Evolutionary conservation across 2,329 filamentous ascomycete species (phyloP).

Genomic region (Epichloe hybrida): DNA sequence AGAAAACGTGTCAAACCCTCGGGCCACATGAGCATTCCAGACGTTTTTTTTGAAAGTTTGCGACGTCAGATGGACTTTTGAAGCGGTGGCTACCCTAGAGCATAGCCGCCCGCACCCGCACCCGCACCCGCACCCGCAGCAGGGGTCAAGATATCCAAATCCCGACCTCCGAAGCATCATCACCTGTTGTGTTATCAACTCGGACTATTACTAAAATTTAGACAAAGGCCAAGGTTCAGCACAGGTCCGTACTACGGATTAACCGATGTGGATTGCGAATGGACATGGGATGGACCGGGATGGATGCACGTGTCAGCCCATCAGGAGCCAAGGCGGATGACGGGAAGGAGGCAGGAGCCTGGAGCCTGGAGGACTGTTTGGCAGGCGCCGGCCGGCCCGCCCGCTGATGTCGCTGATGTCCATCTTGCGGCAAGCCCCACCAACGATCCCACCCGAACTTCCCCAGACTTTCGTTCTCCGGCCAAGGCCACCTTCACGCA

Average conservation of each 20-base stretch:
- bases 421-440: too few species aligned
- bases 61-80: too few species aligned
- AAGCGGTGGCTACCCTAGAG: neutral
- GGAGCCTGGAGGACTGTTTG: neutral
- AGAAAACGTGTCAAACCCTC: neutral
- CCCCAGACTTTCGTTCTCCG: neutral
- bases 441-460: neutral
- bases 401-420: neutral
- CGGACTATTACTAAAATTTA: too few species aligned
- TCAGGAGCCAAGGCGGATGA: neutral
- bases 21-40: too few species aligned
- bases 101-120: too few species aligned
- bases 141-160: too few species aligned
- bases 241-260: too few species aligned
- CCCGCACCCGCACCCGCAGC: too few species aligned
- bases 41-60: too few species aligned
- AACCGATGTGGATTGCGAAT: neutral
- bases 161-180: too few species aligned
- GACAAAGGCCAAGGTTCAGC: too few species aligned
- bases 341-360: neutral
- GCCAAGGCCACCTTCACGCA: neutral
- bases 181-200: too few species aligned
- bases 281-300: neutral
- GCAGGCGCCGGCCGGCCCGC: neutral
- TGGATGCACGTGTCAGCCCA: constrained; percentile 1